Conservation (phyloP, 1,284 basidiomycete species). For the Anthracocystis walkeri region DNA sequence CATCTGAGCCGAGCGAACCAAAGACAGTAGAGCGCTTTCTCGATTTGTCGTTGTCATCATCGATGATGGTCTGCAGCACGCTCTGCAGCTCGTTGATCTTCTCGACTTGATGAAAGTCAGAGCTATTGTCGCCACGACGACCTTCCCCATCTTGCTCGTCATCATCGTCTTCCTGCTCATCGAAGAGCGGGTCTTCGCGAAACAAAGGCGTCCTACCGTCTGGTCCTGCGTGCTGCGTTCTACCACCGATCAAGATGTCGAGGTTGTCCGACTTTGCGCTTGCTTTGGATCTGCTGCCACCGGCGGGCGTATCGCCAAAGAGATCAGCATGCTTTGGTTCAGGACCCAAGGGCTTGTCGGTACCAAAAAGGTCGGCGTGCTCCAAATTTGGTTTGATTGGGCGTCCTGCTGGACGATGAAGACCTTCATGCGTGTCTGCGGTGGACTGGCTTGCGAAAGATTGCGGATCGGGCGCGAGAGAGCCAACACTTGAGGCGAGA, state of each 20-base stretch:
- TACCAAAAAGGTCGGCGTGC: conserved; percentile 48
- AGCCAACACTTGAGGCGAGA: conserved; percentile 43
- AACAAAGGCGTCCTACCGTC: conserved; percentile 56
- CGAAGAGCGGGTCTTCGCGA: conserved; percentile 57
- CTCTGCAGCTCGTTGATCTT: conserved; percentile 78
- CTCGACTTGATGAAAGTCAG: conserved; percentile 46
- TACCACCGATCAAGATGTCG: conserved; percentile 58
- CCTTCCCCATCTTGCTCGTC: conserved; percentile 24
- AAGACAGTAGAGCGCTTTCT: conserved; percentile 13
- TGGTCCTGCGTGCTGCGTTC: conserved; percentile 49
- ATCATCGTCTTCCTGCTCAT: conserved; percentile 48
- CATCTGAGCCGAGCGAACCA: conserved; percentile 14
- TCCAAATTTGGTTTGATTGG: conserved; percentile 20
- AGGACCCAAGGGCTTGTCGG: conserved; percentile 29
- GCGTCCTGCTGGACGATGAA: conserved; percentile 19
- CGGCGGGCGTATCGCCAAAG: conserved; percentile 39
- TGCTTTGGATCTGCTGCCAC: conserved; percentile 36
- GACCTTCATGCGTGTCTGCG: conserved; percentile 9
- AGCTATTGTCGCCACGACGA: conserved; percentile 35
- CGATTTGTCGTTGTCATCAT: conserved; percentile 71
- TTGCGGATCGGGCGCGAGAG: conserved; percentile 27
- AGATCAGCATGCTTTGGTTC: conserved; percentile 31
- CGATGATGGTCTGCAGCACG: conserved; percentile 92
- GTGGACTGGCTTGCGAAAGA: neutral
- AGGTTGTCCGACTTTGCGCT: conserved; percentile 52